A percentile compares a stretch with the other conserved stretches of the same genome.
Evolutionary conservation across 805 yeast genomes (phyloP).

Genomic region (Yamadazyma sp.): DNA sequence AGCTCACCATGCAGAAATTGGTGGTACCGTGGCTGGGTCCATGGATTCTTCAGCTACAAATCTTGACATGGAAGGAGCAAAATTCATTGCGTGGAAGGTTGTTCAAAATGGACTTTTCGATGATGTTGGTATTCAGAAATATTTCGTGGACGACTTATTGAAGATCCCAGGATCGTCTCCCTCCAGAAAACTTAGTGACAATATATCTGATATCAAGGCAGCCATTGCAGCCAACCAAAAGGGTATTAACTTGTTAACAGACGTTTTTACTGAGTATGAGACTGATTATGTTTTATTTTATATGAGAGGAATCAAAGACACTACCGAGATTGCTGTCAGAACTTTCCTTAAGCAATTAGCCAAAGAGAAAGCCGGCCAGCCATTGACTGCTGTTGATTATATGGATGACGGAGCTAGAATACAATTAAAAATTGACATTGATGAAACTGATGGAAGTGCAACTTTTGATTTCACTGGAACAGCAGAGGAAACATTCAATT

Average conservation of each 20-base stretch:
- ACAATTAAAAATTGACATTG: constrained; percentile 17
- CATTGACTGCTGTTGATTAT: constrained; percentile 15
- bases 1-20: constrained; percentile 27
- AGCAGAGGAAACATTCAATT: constrained; percentile 21
- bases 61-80: constrained; percentile 20
- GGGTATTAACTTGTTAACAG: constrained; percentile 65
- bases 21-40: constrained; percentile 23
- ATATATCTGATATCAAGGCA: constrained; percentile 62
- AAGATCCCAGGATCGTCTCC: constrained; percentile 28
- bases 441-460: constrained; percentile 20
- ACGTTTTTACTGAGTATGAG: constrained; percentile 61
- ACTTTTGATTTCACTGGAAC: constrained; percentile 28
- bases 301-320: constrained; percentile 80
- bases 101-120: constrained; percentile 18
- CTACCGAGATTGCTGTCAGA: constrained; percentile 71
- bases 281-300: constrained; percentile 62
- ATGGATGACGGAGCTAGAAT: constrained; percentile 20
- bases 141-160: constrained; percentile 15
- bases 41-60: constrained; percentile 19
- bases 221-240: constrained; percentile 85
- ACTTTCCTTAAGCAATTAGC: constrained; percentile 20
- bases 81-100: constrained; percentile 18
- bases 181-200: constrained; percentile 20
- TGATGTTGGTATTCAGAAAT: constrained; percentile 17
- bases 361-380: constrained; percentile 43